Evolutionary conservation across 2,329 filamentous ascomycete species (phyloP), one percentile per base, ranked within the genome.

Genomic region (Pseudocercospora macadamiae): DNA sequence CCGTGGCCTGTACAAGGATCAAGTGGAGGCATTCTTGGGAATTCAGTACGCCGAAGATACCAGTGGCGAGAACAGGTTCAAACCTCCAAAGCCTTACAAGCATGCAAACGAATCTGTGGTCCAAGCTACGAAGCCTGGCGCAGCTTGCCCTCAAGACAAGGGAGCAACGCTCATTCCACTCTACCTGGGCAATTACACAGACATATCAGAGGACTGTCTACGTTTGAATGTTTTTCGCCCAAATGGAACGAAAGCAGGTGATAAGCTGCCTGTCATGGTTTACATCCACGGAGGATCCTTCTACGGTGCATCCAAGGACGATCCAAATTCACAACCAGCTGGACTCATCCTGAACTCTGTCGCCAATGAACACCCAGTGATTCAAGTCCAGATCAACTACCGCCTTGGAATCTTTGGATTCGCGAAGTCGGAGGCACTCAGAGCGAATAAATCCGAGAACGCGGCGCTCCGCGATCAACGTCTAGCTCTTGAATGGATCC

Each of bases 401-500:
- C 69, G 75, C 10, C 62, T 77, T 7, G 74, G 74, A 10, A 62
- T 75, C 54, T 76, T 76, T 48, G 75, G 75, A 0, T 76, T 77
- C 30, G 70, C 71, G 2, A 68, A 72, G 19, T 75, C 72, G 4
- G 65, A 70, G 6, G 65, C 69, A 3, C 62, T 77, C 12, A 68
- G 64, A 37, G 23, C 64, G 7, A 71, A 75, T 49, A 66, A 68
- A 2, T 75, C 72, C 3, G 56, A 60, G 26, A 77, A 78, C 51
- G 70, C 71, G 12, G 76, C 74, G 9, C 21, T 89, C 60, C 78
- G 80, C 63, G 87, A 89, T 67, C 86, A 89, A 72, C 78, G 81
- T 59, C 67, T 81, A 12, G 76, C 84, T 10, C 75, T 89, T 19
- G 73, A 79, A 56, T 89, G 86, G 87, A 80, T 89, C 23, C 76